Conservation (phyloP, 371 early-diverging fungal species). For the Zopfochytrium polystomum region DNA sequence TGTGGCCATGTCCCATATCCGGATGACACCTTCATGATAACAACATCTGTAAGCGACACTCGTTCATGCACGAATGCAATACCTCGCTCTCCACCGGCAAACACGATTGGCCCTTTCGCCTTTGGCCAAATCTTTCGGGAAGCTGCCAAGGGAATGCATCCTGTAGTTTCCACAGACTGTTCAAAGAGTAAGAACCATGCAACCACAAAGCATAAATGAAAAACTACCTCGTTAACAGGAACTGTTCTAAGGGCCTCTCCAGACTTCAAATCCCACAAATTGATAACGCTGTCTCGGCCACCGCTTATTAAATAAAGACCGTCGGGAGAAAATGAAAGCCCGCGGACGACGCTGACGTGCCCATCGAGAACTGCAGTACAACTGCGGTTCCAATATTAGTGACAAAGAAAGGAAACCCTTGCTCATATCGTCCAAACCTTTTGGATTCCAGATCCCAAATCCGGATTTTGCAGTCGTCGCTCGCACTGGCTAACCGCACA, state of each 20-base stretch:
- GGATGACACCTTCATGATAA: too few relatives aligned
- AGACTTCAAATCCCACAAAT: slow-evolving; percentile 81
- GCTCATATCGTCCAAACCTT: slow-evolving; percentile 39
- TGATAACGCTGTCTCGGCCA: slow-evolving; percentile 92
- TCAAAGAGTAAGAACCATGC: not conserved
- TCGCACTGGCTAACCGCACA: slow-evolving; percentile 71
- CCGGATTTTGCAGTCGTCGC: slow-evolving; percentile 85
- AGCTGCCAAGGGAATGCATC: too few relatives aligned
- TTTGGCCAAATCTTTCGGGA: too few relatives aligned
- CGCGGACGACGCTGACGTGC: slow-evolving; percentile 90
- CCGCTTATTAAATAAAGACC: slow-evolving; percentile 79
- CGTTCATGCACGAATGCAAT: too few relatives aligned
- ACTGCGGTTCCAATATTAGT: slow-evolving; percentile 26
- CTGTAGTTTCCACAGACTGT: too few relatives aligned
- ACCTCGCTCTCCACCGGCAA: too few relatives aligned
- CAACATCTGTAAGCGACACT: too few relatives aligned
- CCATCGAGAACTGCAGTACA: slow-evolving; percentile 72
- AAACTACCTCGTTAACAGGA: slow-evolving; percentile 62
- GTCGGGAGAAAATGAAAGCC: slow-evolving; percentile 73
- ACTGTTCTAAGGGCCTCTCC: slow-evolving; percentile 72
- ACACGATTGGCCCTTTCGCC: too few relatives aligned
- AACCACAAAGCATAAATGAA: not conserved
- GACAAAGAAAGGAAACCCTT: slow-evolving; percentile 1
- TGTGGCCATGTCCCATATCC: too few relatives aligned
- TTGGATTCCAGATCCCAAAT: slow-evolving; percentile 82